Conservation (phyloP, 257 asterid species). For the Capsicum rhomboideum region DNA sequence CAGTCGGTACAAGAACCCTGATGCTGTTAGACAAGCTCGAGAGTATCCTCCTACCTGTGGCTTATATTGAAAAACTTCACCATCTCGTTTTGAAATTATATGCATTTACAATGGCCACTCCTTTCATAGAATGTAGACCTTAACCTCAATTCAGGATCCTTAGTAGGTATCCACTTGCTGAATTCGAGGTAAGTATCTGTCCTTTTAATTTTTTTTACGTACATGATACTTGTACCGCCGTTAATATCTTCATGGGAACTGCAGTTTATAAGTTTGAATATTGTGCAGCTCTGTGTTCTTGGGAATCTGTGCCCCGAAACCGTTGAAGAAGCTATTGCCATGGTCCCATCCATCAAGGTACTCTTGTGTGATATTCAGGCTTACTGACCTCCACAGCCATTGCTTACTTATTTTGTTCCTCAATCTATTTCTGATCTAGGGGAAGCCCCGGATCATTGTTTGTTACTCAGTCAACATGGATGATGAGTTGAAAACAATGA, state of each 20-base stretch:
- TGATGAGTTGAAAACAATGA: background rate
- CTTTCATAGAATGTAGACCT: conserved; percentile 13
- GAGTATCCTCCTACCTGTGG: conserved; percentile 63
- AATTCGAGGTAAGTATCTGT: conserved; percentile 56
- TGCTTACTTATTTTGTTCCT: background rate
- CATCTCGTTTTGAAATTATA: background rate
- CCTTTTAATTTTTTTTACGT: background rate
- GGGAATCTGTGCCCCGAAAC: conserved; percentile 97
- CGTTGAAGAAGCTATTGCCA: conserved; percentile 83
- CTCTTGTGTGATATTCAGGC: background rate
- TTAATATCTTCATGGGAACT: background rate
- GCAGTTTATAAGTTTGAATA: background rate
- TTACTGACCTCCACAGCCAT: background rate
- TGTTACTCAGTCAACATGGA: background rate
- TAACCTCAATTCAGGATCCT: conserved; percentile 62
- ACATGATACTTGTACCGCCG: background rate
- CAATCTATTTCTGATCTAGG: background rate
- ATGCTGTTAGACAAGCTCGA: conserved; percentile 98
- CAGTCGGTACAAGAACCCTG: conserved; percentile 95
- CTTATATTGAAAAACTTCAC: background rate
- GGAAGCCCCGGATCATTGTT: background rate
- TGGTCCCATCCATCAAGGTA: conserved; percentile 99
- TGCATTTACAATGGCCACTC: background rate
- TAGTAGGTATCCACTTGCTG: conserved; percentile 79
- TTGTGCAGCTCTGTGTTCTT: conserved; percentile 73